Percentiles rank a stretch among this genome's conserved stretches.
phyloP scores from a whole-genome alignment of 495 filamentous ascomycete species.

The Usnea hakonensis region DNA sequence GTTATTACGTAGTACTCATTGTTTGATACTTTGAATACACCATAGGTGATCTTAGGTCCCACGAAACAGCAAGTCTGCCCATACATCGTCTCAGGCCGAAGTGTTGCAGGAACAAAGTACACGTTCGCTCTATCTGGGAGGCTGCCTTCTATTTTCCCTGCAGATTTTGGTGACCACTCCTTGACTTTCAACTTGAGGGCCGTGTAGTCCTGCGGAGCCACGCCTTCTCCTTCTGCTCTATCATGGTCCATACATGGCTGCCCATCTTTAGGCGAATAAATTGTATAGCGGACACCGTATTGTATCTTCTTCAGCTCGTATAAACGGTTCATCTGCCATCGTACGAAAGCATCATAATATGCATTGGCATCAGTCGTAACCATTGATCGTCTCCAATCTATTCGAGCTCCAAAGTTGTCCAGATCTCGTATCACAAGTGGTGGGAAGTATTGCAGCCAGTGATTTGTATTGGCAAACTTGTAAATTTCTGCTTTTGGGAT shows the following conservation, averaged over 20 bases:
- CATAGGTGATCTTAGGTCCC: conserved; percentile 82
- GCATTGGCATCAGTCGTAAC: conserved; percentile 96
- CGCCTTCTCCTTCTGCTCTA: conserved; percentile 81
- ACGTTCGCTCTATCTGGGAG: conserved; percentile 75
- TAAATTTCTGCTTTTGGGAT: conserved; percentile 83
- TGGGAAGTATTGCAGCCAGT: conserved; percentile 89
- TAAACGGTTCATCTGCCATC: conserved; percentile 96
- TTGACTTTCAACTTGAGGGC: conserved; percentile 82
- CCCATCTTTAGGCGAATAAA: conserved; percentile 94
- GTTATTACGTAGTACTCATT: conserved; percentile 82
- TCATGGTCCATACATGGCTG: conserved; percentile 99
- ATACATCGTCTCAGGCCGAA: conserved; percentile 97
- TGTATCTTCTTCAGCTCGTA: conserved; percentile 86
- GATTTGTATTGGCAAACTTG: conserved; percentile 73
- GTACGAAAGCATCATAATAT: conserved; percentile 91
- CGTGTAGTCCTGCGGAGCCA: conserved; percentile 86
- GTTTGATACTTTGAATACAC: conserved; percentile 74
- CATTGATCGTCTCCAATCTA: conserved; percentile 88
- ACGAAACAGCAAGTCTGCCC: conserved; percentile 96
- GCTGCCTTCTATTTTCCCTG: conserved; percentile 58
- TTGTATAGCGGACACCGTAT: conserved; percentile 89
- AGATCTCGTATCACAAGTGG: conserved; percentile 73
- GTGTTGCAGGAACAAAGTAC: conserved; percentile 83
- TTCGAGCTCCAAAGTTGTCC: conserved; percentile 71
- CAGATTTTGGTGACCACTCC: conserved; percentile 72